Evolutionary conservation across 495 filamentous ascomycete species (phyloP).

Genomic region (Podospora pseudopauciseta): DNA sequence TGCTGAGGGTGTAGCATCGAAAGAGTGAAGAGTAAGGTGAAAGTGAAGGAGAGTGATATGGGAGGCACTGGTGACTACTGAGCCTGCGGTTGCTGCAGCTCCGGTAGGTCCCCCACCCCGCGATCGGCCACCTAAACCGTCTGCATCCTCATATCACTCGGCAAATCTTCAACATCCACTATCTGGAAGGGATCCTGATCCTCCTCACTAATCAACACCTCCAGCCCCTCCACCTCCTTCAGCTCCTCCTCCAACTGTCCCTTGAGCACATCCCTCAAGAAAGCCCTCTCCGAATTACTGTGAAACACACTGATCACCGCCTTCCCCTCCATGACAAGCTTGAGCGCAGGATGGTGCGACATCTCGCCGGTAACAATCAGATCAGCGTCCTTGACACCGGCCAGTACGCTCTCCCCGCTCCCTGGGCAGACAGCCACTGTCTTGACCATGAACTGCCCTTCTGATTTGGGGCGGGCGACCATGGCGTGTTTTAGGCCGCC

Average conservation of each 20-base stretch:
- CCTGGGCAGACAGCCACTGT: constrained; percentile 73
- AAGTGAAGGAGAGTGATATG: too few relatives aligned
- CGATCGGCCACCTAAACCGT: not conserved
- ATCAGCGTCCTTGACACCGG: constrained; percentile 60
- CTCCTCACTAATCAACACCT: constrained; percentile 68
- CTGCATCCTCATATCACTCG: not conserved
- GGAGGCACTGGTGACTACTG: not conserved
- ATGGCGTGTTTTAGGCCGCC: constrained; percentile 39
- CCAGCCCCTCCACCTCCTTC: constrained; percentile 46
- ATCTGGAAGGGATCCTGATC: constrained; percentile 69
- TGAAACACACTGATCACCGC: constrained; percentile 83
- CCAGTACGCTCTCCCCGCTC: constrained; percentile 70
- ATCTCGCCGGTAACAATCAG: constrained; percentile 89
- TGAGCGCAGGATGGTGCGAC: constrained; percentile 85
- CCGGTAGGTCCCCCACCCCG: too few relatives aligned
- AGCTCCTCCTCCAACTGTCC: constrained; percentile 57
- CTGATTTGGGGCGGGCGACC: constrained; percentile 37
- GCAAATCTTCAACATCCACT: constrained; percentile 32
- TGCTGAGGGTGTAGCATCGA: too few relatives aligned
- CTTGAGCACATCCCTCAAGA: constrained; percentile 67
- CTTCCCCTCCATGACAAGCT: constrained; percentile 82
- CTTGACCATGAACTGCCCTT: constrained; percentile 18
- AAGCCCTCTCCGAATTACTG: constrained; percentile 84
- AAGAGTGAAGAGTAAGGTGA: too few relatives aligned
- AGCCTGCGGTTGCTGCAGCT: not conserved